Evolutionary conservation across 2,329 filamentous ascomycete genomes (phyloP), one percentile per base, ranked within the genome.

Genomic region (Phyllosticta capitalensis): DNA sequence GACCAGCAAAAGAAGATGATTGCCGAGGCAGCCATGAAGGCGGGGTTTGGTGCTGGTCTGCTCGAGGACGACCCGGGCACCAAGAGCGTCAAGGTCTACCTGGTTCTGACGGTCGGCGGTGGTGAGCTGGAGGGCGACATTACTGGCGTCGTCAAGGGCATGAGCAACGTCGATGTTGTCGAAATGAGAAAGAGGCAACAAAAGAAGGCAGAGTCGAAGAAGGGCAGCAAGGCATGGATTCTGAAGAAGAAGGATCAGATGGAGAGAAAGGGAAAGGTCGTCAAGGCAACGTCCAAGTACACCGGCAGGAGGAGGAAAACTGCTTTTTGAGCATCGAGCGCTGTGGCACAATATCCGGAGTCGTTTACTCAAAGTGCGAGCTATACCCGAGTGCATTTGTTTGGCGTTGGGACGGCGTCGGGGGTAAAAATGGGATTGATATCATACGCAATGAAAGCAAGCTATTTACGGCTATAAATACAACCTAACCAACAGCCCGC

Each of bases 11-110:
- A 92, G 69, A 85, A 83, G 68, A 96, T 99, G 92, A 95, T 99
- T 65, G 90, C 87, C 56, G 82, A 83, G 61, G 94, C 94, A 0
- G 94, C 94, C 0, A 88, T 97, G 62, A 91, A 89, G 69, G 94
- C 94, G 1, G 94, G 94, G 0, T 99, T 99, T 68, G 92, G 94
- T 54, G 94, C 94, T 0, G 94, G 94, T 76, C 82, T 99, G 33
- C 78, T 99, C 54, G 92, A 97, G 74, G 94, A 99, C 74, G 92
- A 97, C 71, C 89, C 89, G 0, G 92, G 91, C 51, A 99, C 94
- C 45, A 99, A 99, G 81, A 96, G 92, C 70, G 85, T 87, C 65
- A 99, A 99, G 79, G 79, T 95, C n/a, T 99, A 99, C 72, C 80
- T 99, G 2, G 92, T 99, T 0, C 77, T 99, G 30, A 96, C 91